These are phyloP conservation scores for Calonectria naviculata DNA, from an alignment of 2,329 filamentous ascomycete species.

Conservation along the genomic window DNA sequence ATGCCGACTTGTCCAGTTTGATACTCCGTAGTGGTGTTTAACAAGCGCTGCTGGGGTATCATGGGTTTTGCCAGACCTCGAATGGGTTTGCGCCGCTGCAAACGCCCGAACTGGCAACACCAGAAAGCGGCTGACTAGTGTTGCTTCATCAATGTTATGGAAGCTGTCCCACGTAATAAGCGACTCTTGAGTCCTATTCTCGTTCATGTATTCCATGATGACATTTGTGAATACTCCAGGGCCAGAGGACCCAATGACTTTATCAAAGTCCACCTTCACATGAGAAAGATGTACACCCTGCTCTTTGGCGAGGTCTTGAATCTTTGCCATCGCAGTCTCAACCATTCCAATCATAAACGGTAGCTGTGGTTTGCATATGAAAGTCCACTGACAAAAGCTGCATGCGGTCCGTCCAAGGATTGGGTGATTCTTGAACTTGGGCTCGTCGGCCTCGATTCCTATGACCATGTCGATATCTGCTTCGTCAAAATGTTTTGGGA, in stretches of 20 bases:
- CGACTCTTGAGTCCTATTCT: neutral
- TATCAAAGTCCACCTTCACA: neutral
- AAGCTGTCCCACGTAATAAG: neutral
- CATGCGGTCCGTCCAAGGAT: neutral
- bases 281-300: neutral
- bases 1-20: neutral
- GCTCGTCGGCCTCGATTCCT: neutral
- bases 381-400: conserved; percentile 3
- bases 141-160: neutral
- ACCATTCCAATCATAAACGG: neutral
- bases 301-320: neutral
- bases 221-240: neutral
- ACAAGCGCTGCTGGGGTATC: neutral
- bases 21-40: neutral
- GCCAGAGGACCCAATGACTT: neutral
- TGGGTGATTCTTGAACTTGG: neutral
- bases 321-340: neutral
- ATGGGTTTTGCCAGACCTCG: neutral
- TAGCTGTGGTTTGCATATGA: neutral
- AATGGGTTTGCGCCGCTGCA: neutral
- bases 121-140: neutral
- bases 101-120: neutral
- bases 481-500: neutral
- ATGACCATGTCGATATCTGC: neutral
- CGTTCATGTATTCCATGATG: neutral